Conservation (phyloP, 768 basidiomycete genomes). For the Psilocybe azurescens region DNA sequence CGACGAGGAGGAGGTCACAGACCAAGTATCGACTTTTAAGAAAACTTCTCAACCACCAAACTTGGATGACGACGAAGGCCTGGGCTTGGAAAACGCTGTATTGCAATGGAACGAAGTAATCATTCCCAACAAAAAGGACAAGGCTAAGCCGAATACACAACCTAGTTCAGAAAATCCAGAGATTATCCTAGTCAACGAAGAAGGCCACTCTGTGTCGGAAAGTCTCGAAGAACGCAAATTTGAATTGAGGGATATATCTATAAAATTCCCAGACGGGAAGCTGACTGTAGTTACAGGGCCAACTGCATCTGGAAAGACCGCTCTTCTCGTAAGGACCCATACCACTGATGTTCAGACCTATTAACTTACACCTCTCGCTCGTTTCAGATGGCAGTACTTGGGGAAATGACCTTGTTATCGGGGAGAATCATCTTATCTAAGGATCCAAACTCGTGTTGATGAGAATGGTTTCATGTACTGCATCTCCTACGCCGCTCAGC, state of each 20-base stretch:
- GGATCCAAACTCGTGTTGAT: constrained; percentile 60
- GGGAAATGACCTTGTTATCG: constrained; percentile 67
- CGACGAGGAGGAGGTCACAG: constrained; percentile 71
- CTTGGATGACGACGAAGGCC: constrained; percentile 39
- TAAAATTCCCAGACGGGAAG: constrained; percentile 75
- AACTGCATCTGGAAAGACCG: constrained; percentile 85
- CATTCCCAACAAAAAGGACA: constrained; percentile 21
- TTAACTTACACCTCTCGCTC: not conserved
- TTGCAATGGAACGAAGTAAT: constrained; percentile 68
- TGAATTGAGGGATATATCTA: constrained; percentile 66
- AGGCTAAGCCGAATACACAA: constrained; percentile 20
- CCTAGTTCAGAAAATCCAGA: constrained; percentile 13
- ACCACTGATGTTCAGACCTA: constrained; percentile 20
- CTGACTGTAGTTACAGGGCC: constrained; percentile 78
- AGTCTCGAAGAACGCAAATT: constrained; percentile 52
- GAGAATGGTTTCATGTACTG: constrained; percentile 62
- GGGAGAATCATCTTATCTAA: constrained; percentile 70
- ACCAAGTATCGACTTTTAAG: constrained; percentile 69
- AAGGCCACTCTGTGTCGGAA: constrained; percentile 25
- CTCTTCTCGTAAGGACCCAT: constrained; percentile 55
- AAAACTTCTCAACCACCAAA: constrained; percentile 30
- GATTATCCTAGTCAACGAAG: constrained; percentile 17
- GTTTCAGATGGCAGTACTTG: constrained; percentile 67
- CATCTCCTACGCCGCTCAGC: constrained; percentile 77
- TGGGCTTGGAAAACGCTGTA: constrained; percentile 61